Evolutionary conservation across 768 basidiomycete species (phyloP), one percentile per base, ranked within the genome.

Genomic region (Podaxis mareebaensis): DNA sequence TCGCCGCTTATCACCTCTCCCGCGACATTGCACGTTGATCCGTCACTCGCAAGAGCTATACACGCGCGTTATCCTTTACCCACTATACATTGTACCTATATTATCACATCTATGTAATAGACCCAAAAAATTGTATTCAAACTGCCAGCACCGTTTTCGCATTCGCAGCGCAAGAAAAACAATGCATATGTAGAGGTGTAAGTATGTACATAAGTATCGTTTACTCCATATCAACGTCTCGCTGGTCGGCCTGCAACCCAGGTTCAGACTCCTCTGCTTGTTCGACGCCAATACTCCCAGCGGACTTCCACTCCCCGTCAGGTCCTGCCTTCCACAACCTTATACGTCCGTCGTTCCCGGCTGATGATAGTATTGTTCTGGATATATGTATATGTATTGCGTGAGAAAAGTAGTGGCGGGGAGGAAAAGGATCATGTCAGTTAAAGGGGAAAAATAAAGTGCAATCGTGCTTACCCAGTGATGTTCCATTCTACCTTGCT

Each of bases 401-500:
- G 48, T 20, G 22, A 13, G 53, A 2, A 26, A 26, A 2, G 24
- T 3, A 26, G 24, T 26, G 24, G 24, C 24, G 2, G 2, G 24
- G 24, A 26, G 24, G 24, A 10, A 42, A 15, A n/a, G 4, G 13
- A 15, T 22, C 5, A 0, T 12, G 13, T 42, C 4, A 42, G 13
- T 42, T 42, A 17, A 15, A 15, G 40, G 13, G n/a, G 11, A 11
- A 8, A 42, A 10, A 42, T 40, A n/a, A 17, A 13, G 33, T 24
- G 22, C 38, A 26, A 49, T 42, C 64, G 68, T 4, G 65, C 75
- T 3, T 66, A 92, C 90, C 92, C 92, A 38, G 89, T 92, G 55
- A 95, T 87, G 72, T 96, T 96, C 94, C 96, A 98, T 72, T 96
- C 95, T 0, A 99, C 95, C 67, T 89, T 82, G 2, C 90, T 89